Base-by-base conservation (phyloP, 208 protist species). In the Herpetomonas muscarum region DNA sequence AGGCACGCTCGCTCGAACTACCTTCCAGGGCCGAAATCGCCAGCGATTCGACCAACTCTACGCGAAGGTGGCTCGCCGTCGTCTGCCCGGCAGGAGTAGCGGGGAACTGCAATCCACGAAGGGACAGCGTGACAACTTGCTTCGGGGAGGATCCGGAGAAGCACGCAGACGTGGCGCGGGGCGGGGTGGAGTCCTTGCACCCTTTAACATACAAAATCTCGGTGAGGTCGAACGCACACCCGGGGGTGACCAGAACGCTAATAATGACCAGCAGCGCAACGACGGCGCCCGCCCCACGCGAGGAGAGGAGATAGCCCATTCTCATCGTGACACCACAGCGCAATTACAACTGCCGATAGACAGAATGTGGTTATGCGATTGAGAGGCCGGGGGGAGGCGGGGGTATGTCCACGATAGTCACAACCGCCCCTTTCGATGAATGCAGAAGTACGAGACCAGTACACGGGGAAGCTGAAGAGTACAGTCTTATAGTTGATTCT, bases 31-130 rank as follows among this genome's bases (percentile, higher is more conserved):
- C 5, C 15, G 41, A 22, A 7, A 46, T 5, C 5, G 42, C 41
- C 2, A n/a, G 32, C 30, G 50, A 58, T 34, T 66, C 60, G n/a
- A 51, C 41, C 5, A 59, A 51, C 41, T 44, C 50, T 5, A 64
- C 44, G 21, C 25, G 41, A 2, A 71, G 45, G 4, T 58, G 17
- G 41, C 17, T 9, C 19, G 10, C 41, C 10, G 15, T 19, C 19
- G 9, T 5, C 41, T 22, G 15, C 5, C 22, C 41, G 9, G 41
- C 15, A 6, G 41, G 41, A 24, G 41, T 9, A 7, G 46, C 15
- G 3, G 84, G 84, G 21, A 91, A 76, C 25, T 81, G 46, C 12
- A 74, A 36, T 10, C 84, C 84, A 30, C 80, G 79, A 24, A 91
- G 36, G 21, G 68, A 70, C 9, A 91, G 68, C 36, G 5, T 32